Base-by-base conservation (phyloP, 768 basidiomycete species). In the Tricholoma saponaceum region DNA sequence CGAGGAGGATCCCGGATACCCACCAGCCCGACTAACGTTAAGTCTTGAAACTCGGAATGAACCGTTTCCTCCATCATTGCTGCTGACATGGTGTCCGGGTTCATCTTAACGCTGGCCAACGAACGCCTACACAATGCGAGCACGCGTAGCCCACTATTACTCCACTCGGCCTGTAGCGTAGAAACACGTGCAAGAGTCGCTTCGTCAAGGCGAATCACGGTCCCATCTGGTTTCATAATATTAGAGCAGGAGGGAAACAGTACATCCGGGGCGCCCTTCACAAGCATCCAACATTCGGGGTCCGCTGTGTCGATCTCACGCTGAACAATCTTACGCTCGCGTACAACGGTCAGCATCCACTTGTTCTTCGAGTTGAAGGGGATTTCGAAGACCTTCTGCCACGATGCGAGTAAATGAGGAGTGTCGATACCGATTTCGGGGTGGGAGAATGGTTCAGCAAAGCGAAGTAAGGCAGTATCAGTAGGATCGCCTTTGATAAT, bases 1-100 rank as follows among this genome's bases (percentile, higher is more conserved):
- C 81, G 76, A 5, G 83, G 78, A 0, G 86, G 85, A 57, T 87
- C 86, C 33, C 83, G 77, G 46, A 87, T 68, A 0, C 81, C 83
- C n/a, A 85, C 74, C 20, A 86, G 74, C 1, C 84, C 83, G 35
- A 85, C 79, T 37, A 85, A 71, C 13, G 77, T 77, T 10, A 50
- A 50, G 2, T 28, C 47, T 28, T n/a, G 7, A 16, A 86, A 72
- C 43, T 77, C 75, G 7, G 69, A 65, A 63, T 79, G 75, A 51
- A 78, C 64, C 0, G 72, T 66, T n/a, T 71, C 47, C 28, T 50
- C 47, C 47, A 50, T 18, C 47, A 7, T n/a, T 28, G 47, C 16
- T 9, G 26, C n/a, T 74, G 55, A 84, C 67, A 18, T 70, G 59
- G 50, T 79, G 79, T 43, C 79, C 76, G 58, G 81, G 72, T 0